Evolutionary conservation across 2,329 filamentous ascomycete genomes (phyloP), one percentile per base, ranked within the genome.

Genomic region (Penicillium psychrosexuale): DNA sequence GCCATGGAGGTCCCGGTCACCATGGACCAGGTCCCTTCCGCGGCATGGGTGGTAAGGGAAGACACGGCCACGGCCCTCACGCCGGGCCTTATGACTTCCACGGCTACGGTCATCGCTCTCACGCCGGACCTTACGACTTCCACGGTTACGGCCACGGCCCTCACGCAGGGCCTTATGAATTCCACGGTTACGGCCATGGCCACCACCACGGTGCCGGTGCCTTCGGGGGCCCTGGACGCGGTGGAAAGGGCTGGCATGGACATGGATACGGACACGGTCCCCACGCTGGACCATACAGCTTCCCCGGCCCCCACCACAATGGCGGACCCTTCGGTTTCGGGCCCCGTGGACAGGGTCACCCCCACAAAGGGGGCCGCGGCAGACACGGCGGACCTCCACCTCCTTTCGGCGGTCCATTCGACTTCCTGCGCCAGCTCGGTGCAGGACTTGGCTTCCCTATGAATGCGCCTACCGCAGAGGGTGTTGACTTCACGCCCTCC

Each of bases 401-500:
- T 12, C 34, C 52, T 36, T 56, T 56, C 46, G 39, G 49, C 4
- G 45, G 37, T 8, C 49, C 49, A 3, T 53, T 58, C 22, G 52
- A 60, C 42, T 70, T 71, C 53, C 55, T 72, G 12, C 63, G 59
- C 51, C 61, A 65, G 6, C 57, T 74, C 1, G 61, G 65, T 19
- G 61, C 66, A 31, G 63, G 65, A 22, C 61, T 72, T 43, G 71
- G 69, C 11, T 56, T 71, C 19, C 66, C 68, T 38, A 51, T 69
- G 33, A 51, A 60, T 40, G 48, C 57, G 24, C 46, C 51, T 44
- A 56, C 50, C 44, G 39, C 34, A 24, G 60, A 64, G 5, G 66
- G 68, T 3, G 59, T 65, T 17, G 73, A 75, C 59, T 77, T 77
- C 55, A 63, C 66, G 12, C 75, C 73, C 22, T 60, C 62, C 13